Evolutionary conservation across 2,329 filamentous ascomycete species (phyloP), one percentile per base, ranked within the genome.

Genomic region (Verticillium klebahnii): DNA sequence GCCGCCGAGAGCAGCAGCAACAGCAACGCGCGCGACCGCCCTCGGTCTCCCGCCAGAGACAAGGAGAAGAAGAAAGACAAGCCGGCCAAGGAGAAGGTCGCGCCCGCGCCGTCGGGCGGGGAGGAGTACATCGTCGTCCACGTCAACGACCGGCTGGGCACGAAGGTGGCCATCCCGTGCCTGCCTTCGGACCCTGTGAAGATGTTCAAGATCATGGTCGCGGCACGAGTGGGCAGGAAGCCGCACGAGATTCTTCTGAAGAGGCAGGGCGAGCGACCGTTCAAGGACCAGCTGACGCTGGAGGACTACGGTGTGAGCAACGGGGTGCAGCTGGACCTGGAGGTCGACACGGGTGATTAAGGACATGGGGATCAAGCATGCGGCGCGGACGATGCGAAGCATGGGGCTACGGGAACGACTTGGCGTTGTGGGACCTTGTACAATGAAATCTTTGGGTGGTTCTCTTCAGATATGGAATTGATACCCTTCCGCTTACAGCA

Each of bases 221-320:
- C 93, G 5, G 91, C 91, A 50, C 86, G 90, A 65, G 96, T 97
- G 69, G 94, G 94, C 2, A 86, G 94, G 39, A 89, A 96, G 68
- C 90, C 93, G 55, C 91, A 94, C 71, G 92, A 97, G 78, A 97
- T 98, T 66, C 82, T 97, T 77, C 77, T 98, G 63, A 95, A 96
- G 81, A 83, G 94, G 67, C 94, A 98, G 77, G 92, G 93, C 14
- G 92, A 97, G 78, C 79, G 93, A 66, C 93, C 94, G 29, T 97
- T 98, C 75, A 97, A 97, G 80, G 93, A 98, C 72, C 85, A 89
- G 69, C 82, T 97, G 64, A 93, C 88, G 37, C 75, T 97, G 68
- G 91, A 91, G 70, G 94, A 98, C 77, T 98, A 97, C 76, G 92
- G 91, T n/a, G 88, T 98, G 62, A 92, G 89, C 69, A 95, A 95